Evolutionary conservation across 2,329 filamentous ascomycete genomes (phyloP).

Genomic region (Claviceps pazoutovae): DNA sequence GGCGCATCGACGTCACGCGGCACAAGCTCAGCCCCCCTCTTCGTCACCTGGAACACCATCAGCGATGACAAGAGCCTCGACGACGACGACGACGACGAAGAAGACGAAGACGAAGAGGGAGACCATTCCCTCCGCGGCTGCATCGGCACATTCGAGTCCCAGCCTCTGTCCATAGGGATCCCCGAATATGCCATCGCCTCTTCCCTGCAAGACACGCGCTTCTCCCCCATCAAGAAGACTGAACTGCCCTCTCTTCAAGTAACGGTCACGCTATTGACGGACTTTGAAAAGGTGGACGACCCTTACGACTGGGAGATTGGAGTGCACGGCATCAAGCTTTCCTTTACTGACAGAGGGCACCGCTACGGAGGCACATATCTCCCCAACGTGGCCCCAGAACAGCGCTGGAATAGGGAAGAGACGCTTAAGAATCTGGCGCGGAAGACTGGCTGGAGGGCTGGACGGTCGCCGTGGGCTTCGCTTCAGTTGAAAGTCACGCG

Average conservation of each 20-base stretch:
- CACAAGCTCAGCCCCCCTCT: slow-evolving; percentile 53
- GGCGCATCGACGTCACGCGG: slow-evolving; percentile 24
- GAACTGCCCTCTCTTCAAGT: slow-evolving; percentile 48
- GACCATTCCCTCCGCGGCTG: slow-evolving; percentile 65
- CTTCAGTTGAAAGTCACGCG: slow-evolving; percentile 66
- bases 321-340: slow-evolving; percentile 73
- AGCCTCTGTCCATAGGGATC: slow-evolving; percentile 60
- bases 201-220: slow-evolving; percentile 49
- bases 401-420: slow-evolving; percentile 92
- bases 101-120: slow-evolving; percentile 14
- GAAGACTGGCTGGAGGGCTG: slow-evolving; percentile 86
- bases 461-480: slow-evolving; percentile 64
- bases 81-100: background rate
- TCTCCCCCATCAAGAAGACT: slow-evolving; percentile 36
- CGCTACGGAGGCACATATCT: slow-evolving; percentile 81
- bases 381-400: slow-evolving; percentile 80
- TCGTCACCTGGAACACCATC: slow-evolving; percentile 87
- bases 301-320: slow-evolving; percentile 79
- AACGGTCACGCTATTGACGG: slow-evolving; percentile 67
- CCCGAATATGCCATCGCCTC: slow-evolving; percentile 73
- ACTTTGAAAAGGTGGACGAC: slow-evolving; percentile 65
- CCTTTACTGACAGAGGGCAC: slow-evolving; percentile 59
- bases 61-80: slow-evolving; percentile 9
- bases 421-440: slow-evolving; percentile 79
- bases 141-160: slow-evolving; percentile 83